Base-by-base conservation (phyloP, 2,329 filamentous ascomycete species). In the Orbilia brochopaga region DNA sequence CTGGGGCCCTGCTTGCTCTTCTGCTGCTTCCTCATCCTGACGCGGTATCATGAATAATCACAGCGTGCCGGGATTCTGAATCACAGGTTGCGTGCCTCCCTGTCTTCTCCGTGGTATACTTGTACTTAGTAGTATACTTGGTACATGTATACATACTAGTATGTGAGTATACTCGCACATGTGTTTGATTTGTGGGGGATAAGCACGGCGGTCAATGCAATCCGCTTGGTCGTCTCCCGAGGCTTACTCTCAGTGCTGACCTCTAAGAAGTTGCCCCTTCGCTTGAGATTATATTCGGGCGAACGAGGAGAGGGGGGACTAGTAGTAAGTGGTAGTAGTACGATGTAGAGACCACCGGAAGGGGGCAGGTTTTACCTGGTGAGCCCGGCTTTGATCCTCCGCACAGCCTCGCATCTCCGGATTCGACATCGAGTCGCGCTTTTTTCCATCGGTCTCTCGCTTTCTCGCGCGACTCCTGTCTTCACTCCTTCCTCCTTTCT, bases 131-230 rank as follows among this genome's bases (percentile, higher is more conserved):
- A n/a, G n/a, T n/a, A n/a, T n/a, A n/a, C n/a, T n/a, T n/a, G n/a
- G n/a, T n/a, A n/a, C n/a, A n/a, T n/a, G n/a, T n/a, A n/a, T n/a
- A n/a, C n/a, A n/a, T n/a, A n/a, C n/a, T n/a, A n/a, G n/a, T n/a
- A n/a, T n/a, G n/a, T n/a, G n/a, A n/a, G n/a, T 42, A 53, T 57
- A 8, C 4, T 54, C 30, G 59, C 59, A 53, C 44, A 19, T 58
- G 10, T 50, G 59, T 72, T 64, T 65, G 64, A 72, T 72, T 72
- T 72, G 67, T 65, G 67, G 67, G 67, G 67, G 60, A 72, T 72
- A 72, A 72, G 67, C 66, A 70, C 46, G 50, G 11, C 11, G 15
- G 5, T 48, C 19, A n/a, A 37, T 19, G 19, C 15, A 27, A 27
- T 21, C 24, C 56, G n/a, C 42, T 51, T 19, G 30, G 37, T 48